These are phyloP conservation scores for Fusarium avenaceum DNA, from an alignment of 2,329 filamentous ascomycete genomes.

Conservation along the genomic window DNA sequence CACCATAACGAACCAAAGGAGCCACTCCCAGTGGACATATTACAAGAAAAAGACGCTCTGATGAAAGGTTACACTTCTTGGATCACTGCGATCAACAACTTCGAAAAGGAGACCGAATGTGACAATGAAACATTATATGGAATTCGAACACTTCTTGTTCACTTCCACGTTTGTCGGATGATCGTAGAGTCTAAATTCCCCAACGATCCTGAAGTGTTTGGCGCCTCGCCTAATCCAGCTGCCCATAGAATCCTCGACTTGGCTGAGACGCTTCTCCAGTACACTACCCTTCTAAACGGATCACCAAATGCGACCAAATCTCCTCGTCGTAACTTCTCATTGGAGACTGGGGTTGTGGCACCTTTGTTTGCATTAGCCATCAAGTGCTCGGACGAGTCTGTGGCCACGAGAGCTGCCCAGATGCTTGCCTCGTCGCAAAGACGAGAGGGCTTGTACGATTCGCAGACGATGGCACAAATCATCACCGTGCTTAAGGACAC, in stretches of 20 bases:
- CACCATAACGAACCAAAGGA: not conserved
- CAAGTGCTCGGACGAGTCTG: constrained; percentile 34
- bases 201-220: constrained; percentile 12
- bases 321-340: constrained; percentile 31
- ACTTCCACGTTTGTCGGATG: constrained; percentile 26
- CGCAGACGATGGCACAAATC: constrained; percentile 19
- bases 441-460: constrained; percentile 39
- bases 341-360: constrained; percentile 37
- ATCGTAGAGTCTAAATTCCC: constrained; percentile 28
- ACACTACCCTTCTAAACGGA: constrained; percentile 1
- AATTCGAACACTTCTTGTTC: constrained; percentile 17
- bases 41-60: constrained; percentile 15
- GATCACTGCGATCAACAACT: not conserved
- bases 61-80: constrained; percentile 4
- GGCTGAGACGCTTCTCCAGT: constrained; percentile 17
- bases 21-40: not conserved
- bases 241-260: constrained; percentile 21
- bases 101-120: not conserved
- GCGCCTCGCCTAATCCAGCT: constrained; percentile 13
- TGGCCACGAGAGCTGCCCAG: constrained; percentile 11
- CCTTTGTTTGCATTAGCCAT: constrained; percentile 35
- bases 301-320: constrained; percentile 14
- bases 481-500: not conserved
- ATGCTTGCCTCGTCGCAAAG: constrained; percentile 26
- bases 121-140: not conserved